Evolutionary conservation across 352 stramenopile genomes (phyloP), one percentile per base, ranked within the genome.

Genomic region (Pythium apleroticum): DNA sequence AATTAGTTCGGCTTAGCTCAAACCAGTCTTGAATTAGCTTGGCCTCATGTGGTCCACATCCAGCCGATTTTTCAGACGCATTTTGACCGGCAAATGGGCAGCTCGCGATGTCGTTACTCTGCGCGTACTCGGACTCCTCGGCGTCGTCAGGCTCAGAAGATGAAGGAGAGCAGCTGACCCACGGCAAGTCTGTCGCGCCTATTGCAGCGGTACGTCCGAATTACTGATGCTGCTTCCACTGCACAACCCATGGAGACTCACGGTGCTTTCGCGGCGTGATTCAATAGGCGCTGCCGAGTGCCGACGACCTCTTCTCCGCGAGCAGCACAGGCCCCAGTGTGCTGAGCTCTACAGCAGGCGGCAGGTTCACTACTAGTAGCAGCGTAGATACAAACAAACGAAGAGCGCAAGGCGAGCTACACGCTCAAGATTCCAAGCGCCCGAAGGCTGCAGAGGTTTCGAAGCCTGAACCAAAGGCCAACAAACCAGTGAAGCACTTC

Each of bases 101-200:
- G 37, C 37, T 46, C 17, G 60, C 8, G 3, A 80, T 79, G 69
- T 90, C 77, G 25, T 75, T 91, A 56, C 73, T 91, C 1, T 82
- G 78, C 30, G 80, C 80, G 24, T 85, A 89, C 56, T 91, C 84
- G 30, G 78, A 81, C 33, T 87, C 77, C 14, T 88, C 77, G 46
- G 48, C 66, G 20, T 76, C 74, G 72, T 69, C 62, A 15, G 55
- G 35, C 37, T 69, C 62, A 19, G 73, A 83, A 19, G 71, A 80
- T 41, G 73, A 74, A 48, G 56, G 48, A 1, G 53, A 39, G 33
- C 45, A 33, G 15, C 22, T 28, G 37, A 52, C 31, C 41, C 33
- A 50, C 9, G 10, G 39, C 31, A 33, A 8, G 1, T 1, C 8
- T 4, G n/a, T 12, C 12, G 20, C 25, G 54, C 4, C 35, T 49